These are phyloP conservation scores for Plenodomus biglobosus DNA, from an alignment of 2,329 filamentous ascomycete genomes.

Conservation along the genomic window DNA sequence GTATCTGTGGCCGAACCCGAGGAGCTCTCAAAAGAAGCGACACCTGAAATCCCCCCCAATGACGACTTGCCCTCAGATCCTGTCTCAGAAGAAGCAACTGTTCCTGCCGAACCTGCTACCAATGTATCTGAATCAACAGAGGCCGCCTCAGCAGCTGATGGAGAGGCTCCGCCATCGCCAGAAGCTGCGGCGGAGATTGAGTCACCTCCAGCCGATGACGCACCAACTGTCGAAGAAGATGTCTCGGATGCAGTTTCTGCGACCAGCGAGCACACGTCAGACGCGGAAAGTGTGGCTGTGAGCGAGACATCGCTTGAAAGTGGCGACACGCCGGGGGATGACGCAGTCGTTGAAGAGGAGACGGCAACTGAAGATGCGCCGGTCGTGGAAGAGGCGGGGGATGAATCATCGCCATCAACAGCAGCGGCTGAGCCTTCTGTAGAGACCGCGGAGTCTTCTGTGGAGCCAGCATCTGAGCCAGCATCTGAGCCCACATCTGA, in stretches of 20 bases:
- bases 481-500: not conserved
- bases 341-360: not conserved
- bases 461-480: no score
- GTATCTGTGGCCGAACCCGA: constrained; percentile 1
- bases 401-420: not conserved
- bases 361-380: not conserved
- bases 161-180: constrained; percentile 1
- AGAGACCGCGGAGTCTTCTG: not conserved
- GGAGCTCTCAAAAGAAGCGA: not conserved
- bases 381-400: not conserved
- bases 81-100: not conserved
- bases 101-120: not conserved
- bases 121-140: not conserved
- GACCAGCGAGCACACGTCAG: not conserved
- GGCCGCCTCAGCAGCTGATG: not conserved
- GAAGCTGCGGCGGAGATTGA: constrained; percentile 1
- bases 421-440: not conserved
- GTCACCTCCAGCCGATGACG: not conserved
- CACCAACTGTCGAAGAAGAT: not conserved
- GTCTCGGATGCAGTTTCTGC: not conserved
- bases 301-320: not conserved
- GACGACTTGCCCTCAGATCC: not conserved
- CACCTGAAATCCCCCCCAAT: not conserved
- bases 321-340: not conserved
- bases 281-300: not conserved